These are phyloP conservation scores for Dothiorella sarmentorum DNA, from an alignment of 2,329 filamentous ascomycete genomes.

Conservation along the genomic window DNA sequence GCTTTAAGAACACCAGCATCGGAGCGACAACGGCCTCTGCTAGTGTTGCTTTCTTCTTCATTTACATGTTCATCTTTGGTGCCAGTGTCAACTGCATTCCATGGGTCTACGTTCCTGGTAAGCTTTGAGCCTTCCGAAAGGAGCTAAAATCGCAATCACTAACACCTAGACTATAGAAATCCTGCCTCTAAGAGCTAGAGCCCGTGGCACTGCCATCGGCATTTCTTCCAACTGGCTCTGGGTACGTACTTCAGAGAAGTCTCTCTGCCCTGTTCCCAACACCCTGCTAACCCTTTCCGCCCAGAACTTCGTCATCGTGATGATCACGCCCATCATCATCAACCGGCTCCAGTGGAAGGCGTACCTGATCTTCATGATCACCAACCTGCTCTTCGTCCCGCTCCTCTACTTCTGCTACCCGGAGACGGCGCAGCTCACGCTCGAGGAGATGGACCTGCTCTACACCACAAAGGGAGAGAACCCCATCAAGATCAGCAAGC, in stretches of 20 bases:
- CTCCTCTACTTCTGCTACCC: conserved; percentile 34
- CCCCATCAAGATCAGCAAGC: conserved; percentile 16
- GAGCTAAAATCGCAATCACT: not conserved
- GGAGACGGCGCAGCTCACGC: conserved; percentile 34
- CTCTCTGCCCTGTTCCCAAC: not conserved
- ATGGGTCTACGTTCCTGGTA: conserved; percentile 48
- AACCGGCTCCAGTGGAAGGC: conserved; percentile 16
- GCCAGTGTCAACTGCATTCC: conserved; percentile 49
- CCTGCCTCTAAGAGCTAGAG: conserved; percentile 29
- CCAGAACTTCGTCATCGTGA: conserved; percentile 45
- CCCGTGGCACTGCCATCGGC: conserved; percentile 36
- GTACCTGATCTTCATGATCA: conserved; percentile 18
- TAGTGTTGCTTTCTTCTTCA: conserved; percentile 46
- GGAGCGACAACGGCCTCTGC: conserved; percentile 39
- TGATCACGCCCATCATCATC: conserved; percentile 27
- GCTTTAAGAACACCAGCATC: conserved; percentile 10
- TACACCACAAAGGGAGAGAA: conserved; percentile 19
- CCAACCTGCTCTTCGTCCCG: conserved; percentile 15
- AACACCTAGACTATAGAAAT: conserved; percentile 37
- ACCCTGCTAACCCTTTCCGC: not conserved
- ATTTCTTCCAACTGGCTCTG: conserved; percentile 39
- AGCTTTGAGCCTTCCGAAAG: not conserved
- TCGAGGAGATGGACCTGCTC: conserved; percentile 36
- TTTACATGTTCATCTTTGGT: conserved; percentile 54
- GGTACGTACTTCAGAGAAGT: not conserved